Evolutionary conservation across 805 yeast species (phyloP).

Genomic region (Candida railenensis): DNA sequence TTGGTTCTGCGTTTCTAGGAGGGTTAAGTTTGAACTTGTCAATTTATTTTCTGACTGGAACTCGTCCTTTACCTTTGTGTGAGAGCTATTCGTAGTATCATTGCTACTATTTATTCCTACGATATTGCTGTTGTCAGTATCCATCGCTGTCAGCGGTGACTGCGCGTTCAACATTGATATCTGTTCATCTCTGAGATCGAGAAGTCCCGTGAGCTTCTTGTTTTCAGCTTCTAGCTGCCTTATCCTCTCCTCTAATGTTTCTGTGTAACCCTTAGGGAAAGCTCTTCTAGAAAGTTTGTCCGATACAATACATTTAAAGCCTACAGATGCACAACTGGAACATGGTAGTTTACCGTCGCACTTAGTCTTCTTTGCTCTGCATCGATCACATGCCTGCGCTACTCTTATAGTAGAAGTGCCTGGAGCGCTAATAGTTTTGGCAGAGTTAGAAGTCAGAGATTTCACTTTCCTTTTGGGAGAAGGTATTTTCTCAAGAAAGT

Average conservation of each 20-base stretch:
- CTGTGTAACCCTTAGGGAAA: slow-evolving; percentile 90
- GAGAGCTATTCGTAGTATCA: background rate
- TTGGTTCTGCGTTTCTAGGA: slow-evolving; percentile 4
- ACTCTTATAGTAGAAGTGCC: slow-evolving; percentile 67
- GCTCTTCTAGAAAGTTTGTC: slow-evolving; percentile 84
- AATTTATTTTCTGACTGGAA: slow-evolving; percentile 1
- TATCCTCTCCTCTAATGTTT: slow-evolving; percentile 83
- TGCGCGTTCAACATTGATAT: slow-evolving; percentile 34
- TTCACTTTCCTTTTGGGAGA: background rate
- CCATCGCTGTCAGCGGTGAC: background rate
- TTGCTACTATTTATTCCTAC: background rate
- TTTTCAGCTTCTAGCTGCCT: slow-evolving; percentile 83
- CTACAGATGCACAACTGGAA: slow-evolving; percentile 79
- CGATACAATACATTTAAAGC: slow-evolving; percentile 84
- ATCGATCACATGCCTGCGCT: slow-evolving; percentile 91
- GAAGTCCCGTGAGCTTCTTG: slow-evolving; percentile 59
- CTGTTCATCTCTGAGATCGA: slow-evolving; percentile 66
- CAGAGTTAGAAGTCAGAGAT: slow-evolving; percentile 2
- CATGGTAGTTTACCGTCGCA: slow-evolving; percentile 82
- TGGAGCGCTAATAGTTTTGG: slow-evolving; percentile 60
- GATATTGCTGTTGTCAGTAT: background rate
- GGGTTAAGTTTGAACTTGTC: slow-evolving; percentile 9
- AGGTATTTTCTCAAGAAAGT: background rate
- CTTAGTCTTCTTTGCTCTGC: slow-evolving; percentile 74
- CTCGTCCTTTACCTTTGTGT: background rate